Evolutionary conservation across 805 yeast genomes (phyloP), one percentile per base, ranked within the genome.

Genomic region (Hanseniaspora clermontiae): DNA sequence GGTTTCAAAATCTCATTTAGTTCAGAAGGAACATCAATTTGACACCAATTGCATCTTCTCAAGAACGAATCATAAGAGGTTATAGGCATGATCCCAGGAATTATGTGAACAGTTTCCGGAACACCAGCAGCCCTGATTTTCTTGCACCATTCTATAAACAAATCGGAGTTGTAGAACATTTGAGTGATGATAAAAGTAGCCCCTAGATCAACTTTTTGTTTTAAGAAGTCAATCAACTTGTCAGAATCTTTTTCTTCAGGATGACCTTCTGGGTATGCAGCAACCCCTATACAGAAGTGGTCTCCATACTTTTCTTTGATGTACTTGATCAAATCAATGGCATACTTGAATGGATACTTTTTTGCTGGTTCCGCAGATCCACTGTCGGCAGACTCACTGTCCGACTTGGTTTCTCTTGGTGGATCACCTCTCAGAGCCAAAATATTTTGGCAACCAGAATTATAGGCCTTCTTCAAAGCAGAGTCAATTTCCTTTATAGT

Each of bases 71-170:
- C 85, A 70, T 91, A 90, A 3, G 96, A 87, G n/a, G 95, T 82
- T 58, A 93, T 90, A 24, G 98, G 98, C 98, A 93, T 93, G 69
- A 93, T 89, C 14, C 98, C 98, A 1, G 98, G 98, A 59, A 93
- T 83, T 61, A 93, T 86, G 32, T 97, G 97, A 54, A 87, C 81
- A 42, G 75, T 74, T 39, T 53, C 51, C 29, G 57, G 57, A 60
- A 93, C 78, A 24, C 96, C 97, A 24, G 74, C 73, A 24, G 75
- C 80, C 62, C 91, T 78, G 56, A 91, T 77, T 59, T 73, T 70
- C 19, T 74, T 68, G 64, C 93, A 87, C 98, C 98, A 93, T 12
- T 70, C 63, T 58, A 93, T 77, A 69, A 91, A 93, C 59, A 77
- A 78, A 49, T 90, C 96, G 12, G 77, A 93, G 66, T 93, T 97